These are phyloP conservation scores for Solanum sejunctum DNA, from an alignment of 257 asterid species.

Conservation along the genomic window DNA sequence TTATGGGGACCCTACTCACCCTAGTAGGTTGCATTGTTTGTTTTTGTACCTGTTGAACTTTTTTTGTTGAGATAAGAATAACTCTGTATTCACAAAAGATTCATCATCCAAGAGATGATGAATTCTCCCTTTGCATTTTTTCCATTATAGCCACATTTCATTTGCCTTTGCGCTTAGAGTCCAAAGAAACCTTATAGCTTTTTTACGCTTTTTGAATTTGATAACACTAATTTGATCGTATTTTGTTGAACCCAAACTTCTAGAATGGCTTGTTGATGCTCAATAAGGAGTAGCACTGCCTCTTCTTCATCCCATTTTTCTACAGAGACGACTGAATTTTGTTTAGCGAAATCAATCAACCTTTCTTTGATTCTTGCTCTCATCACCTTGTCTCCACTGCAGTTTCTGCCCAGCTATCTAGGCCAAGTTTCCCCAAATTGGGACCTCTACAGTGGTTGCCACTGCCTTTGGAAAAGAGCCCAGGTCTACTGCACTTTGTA, in stretches of 20 bases:
- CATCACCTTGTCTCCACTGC: not conserved
- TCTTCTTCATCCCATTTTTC: not conserved
- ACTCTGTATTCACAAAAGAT: too few species aligned
- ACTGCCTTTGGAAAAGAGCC: not conserved
- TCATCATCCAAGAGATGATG: too few species aligned
- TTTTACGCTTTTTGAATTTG: not conserved
- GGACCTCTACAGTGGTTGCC: not conserved
- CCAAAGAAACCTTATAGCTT: too few species aligned
- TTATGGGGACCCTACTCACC: too few species aligned
- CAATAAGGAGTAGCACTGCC: not conserved
- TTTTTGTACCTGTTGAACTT: too few species aligned
- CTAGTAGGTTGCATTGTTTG: too few species aligned
- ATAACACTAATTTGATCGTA: not conserved
- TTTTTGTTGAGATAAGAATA: too few species aligned
- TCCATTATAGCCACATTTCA: too few species aligned
- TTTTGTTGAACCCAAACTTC: not conserved
- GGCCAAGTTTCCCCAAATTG: not conserved
- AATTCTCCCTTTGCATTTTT: too few species aligned
- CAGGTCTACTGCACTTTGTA: not conserved
- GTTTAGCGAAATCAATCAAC: not conserved
- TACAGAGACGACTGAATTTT: not conserved
- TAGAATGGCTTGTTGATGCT: not conserved
- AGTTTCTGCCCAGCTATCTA: not conserved
- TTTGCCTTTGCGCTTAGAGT: too few species aligned
- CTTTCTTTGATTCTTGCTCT: not conserved